These are phyloP conservation scores for Saturnispora hagleri DNA, from an alignment of 805 yeast genomes.

Conservation along the genomic window DNA sequence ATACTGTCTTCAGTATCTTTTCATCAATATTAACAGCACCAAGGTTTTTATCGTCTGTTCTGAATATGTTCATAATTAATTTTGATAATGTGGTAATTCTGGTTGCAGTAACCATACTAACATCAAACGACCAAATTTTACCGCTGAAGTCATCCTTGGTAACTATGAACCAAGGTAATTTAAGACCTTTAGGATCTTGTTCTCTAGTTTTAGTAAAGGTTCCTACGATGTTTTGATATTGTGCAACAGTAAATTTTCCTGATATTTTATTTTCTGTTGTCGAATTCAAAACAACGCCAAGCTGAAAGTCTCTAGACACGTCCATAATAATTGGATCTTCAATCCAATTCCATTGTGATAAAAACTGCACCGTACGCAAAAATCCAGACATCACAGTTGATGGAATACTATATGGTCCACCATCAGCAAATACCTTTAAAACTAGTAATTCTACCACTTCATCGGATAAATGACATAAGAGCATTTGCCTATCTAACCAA, in stretches of 20 bases:
- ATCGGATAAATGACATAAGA: conserved; percentile 63
- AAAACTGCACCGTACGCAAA: conserved; percentile 56
- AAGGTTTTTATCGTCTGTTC: conserved; percentile 24
- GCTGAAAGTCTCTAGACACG: conserved; percentile 41
- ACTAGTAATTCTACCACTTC: conserved; percentile 79
- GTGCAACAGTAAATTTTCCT: conserved; percentile 53
- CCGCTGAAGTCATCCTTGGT: conserved; percentile 84
- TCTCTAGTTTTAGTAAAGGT: conserved; percentile 63
- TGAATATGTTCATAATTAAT: conserved; percentile 51
- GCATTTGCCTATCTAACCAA: conserved; percentile 81
- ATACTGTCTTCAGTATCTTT: conserved; percentile 45
- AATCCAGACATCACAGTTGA: conserved; percentile 75
- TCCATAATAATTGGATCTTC: conserved; percentile 80
- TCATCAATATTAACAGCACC: conserved; percentile 12
- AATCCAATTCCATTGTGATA: conserved; percentile 91
- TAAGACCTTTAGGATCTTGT: conserved; percentile 73
- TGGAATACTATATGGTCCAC: conserved; percentile 78
- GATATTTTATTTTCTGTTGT: conserved; percentile 36
- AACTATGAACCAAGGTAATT: conserved; percentile 73
- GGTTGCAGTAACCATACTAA: conserved; percentile 67
- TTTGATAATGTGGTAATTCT: conserved; percentile 82
- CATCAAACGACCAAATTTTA: conserved; percentile 49
- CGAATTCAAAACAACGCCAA: conserved; percentile 5
- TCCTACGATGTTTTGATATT: conserved; percentile 51
- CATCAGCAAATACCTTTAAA: conserved; percentile 75